phyloP scores from a whole-genome alignment of 257 asterid genomes.

The Solanum chiquidenum region DNA sequence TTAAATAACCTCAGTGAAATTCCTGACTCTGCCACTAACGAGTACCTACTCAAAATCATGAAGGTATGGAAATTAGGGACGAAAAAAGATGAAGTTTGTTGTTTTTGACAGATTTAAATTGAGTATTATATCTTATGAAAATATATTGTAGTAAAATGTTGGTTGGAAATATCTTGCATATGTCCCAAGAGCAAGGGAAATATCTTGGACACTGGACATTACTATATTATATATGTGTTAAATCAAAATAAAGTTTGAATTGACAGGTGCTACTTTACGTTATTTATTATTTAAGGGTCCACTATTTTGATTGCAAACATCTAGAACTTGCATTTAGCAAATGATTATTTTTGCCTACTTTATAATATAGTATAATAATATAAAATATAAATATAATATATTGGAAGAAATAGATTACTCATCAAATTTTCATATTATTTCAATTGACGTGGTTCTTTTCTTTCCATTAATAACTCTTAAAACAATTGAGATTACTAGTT shows the following conservation, averaged over 20 bases:
- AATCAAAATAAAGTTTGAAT: background rate
- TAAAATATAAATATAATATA: background rate
- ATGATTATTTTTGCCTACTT: background rate
- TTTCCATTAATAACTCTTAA: background rate
- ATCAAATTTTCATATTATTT: background rate
- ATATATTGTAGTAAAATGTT: background rate
- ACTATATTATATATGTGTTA: background rate
- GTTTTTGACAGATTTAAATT: background rate
- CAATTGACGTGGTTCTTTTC: background rate
- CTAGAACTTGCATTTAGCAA: slow-evolving; percentile 4
- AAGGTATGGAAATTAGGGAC: background rate
- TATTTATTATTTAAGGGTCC: background rate
- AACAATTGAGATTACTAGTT: background rate
- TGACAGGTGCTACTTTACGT: background rate
- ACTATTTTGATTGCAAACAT: slow-evolving; percentile 3
- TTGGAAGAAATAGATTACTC: background rate
- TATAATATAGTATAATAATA: background rate
- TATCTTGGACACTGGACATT: background rate
- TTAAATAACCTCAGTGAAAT: rapidly evolving
- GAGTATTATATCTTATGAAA: background rate
- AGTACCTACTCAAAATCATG: background rate
- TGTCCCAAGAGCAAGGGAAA: background rate
- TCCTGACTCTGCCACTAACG: rapidly evolving
- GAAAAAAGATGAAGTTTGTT: background rate
- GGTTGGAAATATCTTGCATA: background rate